Conservation (phyloP, 306 rosid species). For the Alnus glutinosa region DNA sequence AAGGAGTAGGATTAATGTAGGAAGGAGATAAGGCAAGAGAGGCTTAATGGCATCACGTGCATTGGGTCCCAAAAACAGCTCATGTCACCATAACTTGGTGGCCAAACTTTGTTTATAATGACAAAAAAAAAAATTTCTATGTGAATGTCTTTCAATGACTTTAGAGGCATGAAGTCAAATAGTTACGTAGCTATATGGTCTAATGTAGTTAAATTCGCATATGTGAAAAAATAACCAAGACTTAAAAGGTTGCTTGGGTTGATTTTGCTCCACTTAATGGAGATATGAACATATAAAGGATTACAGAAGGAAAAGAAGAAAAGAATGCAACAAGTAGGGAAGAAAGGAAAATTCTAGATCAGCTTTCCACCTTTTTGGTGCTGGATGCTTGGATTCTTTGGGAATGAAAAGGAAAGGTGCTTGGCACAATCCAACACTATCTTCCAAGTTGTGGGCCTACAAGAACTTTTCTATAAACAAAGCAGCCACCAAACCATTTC, state of each 20-base stretch:
- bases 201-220: not conserved
- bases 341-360: not conserved
- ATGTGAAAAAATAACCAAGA: not conserved
- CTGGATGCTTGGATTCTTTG: slow-evolving; percentile 20
- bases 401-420: slow-evolving; percentile 19
- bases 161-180: not conserved
- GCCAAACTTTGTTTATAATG: slow-evolving; percentile 7
- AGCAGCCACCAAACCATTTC: not conserved
- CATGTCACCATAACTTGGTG: slow-evolving; percentile 17
- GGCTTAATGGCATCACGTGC: slow-evolving; percentile 27
- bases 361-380: slow-evolving; percentile 26
- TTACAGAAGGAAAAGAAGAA: not conserved
- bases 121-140: slow-evolving; percentile 22
- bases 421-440: slow-evolving; percentile 19
- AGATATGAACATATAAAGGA: not conserved
- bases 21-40: not conserved
- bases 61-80: slow-evolving; percentile 26
- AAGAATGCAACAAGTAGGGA: slow-evolving; percentile 2
- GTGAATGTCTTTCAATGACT: not conserved
- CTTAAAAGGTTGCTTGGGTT: not conserved
- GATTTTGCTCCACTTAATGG: not conserved
- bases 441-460: slow-evolving; percentile 7
- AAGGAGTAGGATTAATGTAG: not conserved
- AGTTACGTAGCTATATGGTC: not conserved
- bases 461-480: slow-evolving; percentile 3